Base-by-base conservation (phyloP, 305 asterid genomes). In the Fraxinus angustifolia region DNA sequence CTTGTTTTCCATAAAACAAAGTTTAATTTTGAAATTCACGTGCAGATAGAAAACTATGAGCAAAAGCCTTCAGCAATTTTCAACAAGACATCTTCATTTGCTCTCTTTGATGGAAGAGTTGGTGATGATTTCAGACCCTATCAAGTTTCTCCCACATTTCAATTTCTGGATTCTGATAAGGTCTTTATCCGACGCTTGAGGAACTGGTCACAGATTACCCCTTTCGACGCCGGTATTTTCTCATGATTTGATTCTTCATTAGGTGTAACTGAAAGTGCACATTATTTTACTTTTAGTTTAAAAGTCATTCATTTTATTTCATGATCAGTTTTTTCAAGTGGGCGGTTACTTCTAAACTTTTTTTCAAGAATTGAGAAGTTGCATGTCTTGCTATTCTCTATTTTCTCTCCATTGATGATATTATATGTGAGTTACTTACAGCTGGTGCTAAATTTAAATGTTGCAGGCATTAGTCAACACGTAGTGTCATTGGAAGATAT, bases 391-490 rank as follows among this genome's bases (percentile, higher is more conserved):
- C 10, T 53, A n/a, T 1, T 53, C 3, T 53, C 8, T n/a, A n/a
- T 8, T 26, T 8, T 12, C 16, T 23, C 73, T 67, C 73, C n/a
- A 67, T 36, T 1, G 8, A 30, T 67, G 28, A 17, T 31, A 14
- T 30, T 14, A 4, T 70, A 12, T 16, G 14, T 6, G 23, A 70
- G 26, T 70, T 31, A 16, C 75, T 30, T 68, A 31, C 38, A 10
- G 33, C 34, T 62, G 34, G 34, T 62, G 42, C 7, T 70, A 35
- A n/a, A 31, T 31, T 31, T 70, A 31, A 70, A 31, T 30, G 75
- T 30, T 70, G 75, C 75, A 70, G 75, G 75, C 75, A 70, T 30
- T 31, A 70, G 75, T 31, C 75, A 30, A 70, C 30, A 70, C 11
- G 75, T 26, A 4, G 75, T 70, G 38, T 70, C 75, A 70, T 33